These are phyloP conservation scores for Penicillium paradoxum DNA, from an alignment of 495 filamentous ascomycete species.

Conservation along the genomic window DNA sequence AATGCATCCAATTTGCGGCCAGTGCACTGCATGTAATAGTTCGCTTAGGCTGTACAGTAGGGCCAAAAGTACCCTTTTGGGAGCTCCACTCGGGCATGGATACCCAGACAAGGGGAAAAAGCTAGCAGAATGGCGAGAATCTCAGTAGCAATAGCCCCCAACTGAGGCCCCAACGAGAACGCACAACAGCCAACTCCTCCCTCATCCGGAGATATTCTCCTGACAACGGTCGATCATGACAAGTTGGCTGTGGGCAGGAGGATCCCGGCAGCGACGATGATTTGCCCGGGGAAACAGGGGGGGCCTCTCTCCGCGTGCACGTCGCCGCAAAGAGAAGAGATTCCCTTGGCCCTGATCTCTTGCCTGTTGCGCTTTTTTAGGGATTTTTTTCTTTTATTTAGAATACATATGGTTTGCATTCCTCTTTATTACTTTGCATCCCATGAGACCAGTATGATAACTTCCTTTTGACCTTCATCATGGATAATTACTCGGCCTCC, in stretches of 20 bases:
- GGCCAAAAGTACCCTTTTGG: slow-evolving; percentile 23
- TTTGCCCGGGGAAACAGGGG: slow-evolving; percentile 43
- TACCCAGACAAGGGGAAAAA: too few relatives aligned
- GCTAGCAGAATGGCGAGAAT: too few relatives aligned
- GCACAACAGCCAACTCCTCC: too few relatives aligned
- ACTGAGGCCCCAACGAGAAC: too few relatives aligned
- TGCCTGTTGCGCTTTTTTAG: not conserved
- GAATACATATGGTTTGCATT: slow-evolving; percentile 3
- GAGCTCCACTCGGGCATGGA: slow-evolving; percentile 6
- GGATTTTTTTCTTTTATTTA: not conserved
- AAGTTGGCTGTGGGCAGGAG: slow-evolving; percentile 17
- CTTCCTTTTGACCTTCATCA: not conserved
- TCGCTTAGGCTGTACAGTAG: slow-evolving; percentile 26
- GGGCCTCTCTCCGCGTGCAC: slow-evolving; percentile 32
- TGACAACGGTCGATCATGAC: slow-evolving; percentile 21
- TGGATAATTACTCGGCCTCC: slow-evolving; percentile 16
- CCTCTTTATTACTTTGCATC: not conserved
- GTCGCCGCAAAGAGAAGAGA: slow-evolving; percentile 41
- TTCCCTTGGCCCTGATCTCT: slow-evolving; percentile 18
- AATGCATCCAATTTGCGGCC: slow-evolving; percentile 31
- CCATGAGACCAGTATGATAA: slow-evolving; percentile 1
- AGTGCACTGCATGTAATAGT: slow-evolving; percentile 33
- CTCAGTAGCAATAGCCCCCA: too few relatives aligned
- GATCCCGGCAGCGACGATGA: slow-evolving; percentile 21
- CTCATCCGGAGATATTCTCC: slow-evolving; percentile 8